Base-by-base conservation (phyloP, 805 yeast genomes). In the Metschnikowia proteae region DNA sequence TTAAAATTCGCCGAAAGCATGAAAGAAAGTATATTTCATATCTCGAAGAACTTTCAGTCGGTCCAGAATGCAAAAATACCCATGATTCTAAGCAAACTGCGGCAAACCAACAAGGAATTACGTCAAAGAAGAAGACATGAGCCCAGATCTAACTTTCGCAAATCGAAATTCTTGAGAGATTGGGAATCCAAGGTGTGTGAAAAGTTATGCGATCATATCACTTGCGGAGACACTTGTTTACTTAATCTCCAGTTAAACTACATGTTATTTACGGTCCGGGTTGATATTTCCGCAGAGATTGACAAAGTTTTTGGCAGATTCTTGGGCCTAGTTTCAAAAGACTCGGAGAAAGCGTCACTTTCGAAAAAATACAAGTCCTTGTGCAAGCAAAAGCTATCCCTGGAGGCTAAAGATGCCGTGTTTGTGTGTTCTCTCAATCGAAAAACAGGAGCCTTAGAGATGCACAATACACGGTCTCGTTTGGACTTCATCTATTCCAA, bases 161-260 rank as follows among this genome's bases (percentile, higher is more conserved):
- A 49, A 28, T 39, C 54, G 11, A 30, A 42, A n/a, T 66, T 65
- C 38, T 37, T 60, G 8, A 63, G 58, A 23, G 63, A 60, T 29
- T 70, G 74, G 74, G 68, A 67, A n/a, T 50, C 57, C 25, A 57
- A 61, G 17, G 51, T 67, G 26, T 55, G 66, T 28, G 61, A 61
- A 33, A 54, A 59, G 27, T 56, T 69, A 13, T 49, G 62, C 23
- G 62, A 62, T 7, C 57, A 53, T 33, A 45, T 66, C 5, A 57
- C 66, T 0, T 61, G 64, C 37, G 55, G 57, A 10, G 61, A 56
- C 17, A 50, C 61, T n/a, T 62, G 71, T 35, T 59, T 73, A 38
- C 52, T 65, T 27, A 70, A 70, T 44, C 49, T 73, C 17, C 75
- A 70, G 39, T 59, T 70, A 49, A 71, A 73, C 50, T 73, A 62